Evolutionary conservation across 1,284 basidiomycete species (phyloP).

Genomic region (Earliella scabrosa): DNA sequence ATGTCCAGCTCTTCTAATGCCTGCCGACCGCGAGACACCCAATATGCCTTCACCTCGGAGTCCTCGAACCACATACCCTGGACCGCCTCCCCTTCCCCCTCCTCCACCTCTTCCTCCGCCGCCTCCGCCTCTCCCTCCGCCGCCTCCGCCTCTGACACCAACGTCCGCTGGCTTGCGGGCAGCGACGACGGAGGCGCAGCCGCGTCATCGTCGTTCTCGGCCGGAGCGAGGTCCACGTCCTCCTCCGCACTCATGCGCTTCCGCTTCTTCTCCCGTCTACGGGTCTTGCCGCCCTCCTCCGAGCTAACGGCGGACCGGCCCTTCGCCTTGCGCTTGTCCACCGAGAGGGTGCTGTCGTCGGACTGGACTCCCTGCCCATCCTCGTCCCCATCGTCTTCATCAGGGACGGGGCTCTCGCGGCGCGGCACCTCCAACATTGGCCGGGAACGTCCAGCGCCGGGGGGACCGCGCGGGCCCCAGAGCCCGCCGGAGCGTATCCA

Average conservation of each 20-base stretch:
- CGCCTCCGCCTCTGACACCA: background rate
- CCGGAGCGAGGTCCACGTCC: slow-evolving; percentile 1
- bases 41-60: slow-evolving; percentile 44
- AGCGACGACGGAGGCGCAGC: background rate
- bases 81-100: background rate
- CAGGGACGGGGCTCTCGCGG: background rate
- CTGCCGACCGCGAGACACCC: slow-evolving; percentile 54
- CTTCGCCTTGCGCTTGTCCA: too few species aligned
- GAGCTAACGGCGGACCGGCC: background rate
- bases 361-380: slow-evolving; percentile 4
- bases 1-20: slow-evolving; percentile 56
- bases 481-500: slow-evolving; percentile 70
- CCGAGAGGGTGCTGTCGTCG: slow-evolving; percentile 18
- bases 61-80: slow-evolving; percentile 62
- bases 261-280: slow-evolving; percentile 18
- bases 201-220: slow-evolving; percentile 28
- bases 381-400: background rate
- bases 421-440: background rate
- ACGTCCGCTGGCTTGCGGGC: background rate
- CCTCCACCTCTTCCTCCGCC: background rate
- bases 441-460: background rate
- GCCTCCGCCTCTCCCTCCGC: background rate
- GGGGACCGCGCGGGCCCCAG: slow-evolving; percentile 36
- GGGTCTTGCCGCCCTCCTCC: background rate
- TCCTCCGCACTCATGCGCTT: slow-evolving; percentile 9